Conservation (phyloP, 2,329 filamentous ascomycete species). For the Teratosphaeria pseudoeucalypti region DNA sequence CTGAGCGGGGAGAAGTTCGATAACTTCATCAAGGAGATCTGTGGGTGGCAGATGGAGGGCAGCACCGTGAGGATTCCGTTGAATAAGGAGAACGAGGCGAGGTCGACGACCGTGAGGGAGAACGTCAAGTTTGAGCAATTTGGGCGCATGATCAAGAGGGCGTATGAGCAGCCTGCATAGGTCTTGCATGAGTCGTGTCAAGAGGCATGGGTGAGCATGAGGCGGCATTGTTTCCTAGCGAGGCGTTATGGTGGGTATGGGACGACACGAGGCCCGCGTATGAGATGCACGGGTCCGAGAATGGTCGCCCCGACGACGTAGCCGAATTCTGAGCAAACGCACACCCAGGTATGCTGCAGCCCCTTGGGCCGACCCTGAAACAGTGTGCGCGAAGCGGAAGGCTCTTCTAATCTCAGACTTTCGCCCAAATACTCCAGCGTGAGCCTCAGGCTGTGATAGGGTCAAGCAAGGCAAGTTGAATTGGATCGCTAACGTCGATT, state of each 20-base stretch:
- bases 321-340: not conserved
- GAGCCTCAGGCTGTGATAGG: not conserved
- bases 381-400: not conserved
- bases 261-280: not conserved
- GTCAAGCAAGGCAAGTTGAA: not conserved
- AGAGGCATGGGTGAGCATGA: not conserved
- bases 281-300: not conserved
- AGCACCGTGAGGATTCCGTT: slow-evolving; percentile 62
- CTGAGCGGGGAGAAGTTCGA: slow-evolving; percentile 38
- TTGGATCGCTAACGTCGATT: not conserved
- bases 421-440: not conserved
- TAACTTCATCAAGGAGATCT: slow-evolving; percentile 43
- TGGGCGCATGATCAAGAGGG: slow-evolving; percentile 65
- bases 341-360: not conserved
- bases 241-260: slow-evolving; percentile 2
- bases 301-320: not conserved
- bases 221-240: not conserved
- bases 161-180: slow-evolving; percentile 68
- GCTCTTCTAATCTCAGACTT: not conserved
- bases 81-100: slow-evolving; percentile 96
- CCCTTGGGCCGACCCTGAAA: not conserved
- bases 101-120: slow-evolving; percentile 90
- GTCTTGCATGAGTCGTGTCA: not conserved
- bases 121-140: slow-evolving; percentile 89
- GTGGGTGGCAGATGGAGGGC: slow-evolving; percentile 65